These are phyloP conservation scores for Neurospora tetraspora DNA, from an alignment of 495 filamentous ascomycete species.

Conservation along the genomic window DNA sequence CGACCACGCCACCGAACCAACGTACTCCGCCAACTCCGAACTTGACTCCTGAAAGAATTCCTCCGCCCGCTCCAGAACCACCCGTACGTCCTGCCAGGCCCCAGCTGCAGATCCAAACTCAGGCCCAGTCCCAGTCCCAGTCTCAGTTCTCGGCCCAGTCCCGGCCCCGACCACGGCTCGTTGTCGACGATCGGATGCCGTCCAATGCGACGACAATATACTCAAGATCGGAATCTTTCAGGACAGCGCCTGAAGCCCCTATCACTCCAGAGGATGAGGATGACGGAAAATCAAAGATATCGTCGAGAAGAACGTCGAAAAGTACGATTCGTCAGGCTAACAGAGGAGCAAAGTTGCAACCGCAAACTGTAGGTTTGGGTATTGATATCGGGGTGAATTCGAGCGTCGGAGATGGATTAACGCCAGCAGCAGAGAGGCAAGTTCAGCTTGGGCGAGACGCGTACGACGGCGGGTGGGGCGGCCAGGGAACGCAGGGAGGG, in stretches of 20 bases:
- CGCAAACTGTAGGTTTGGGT: slow-evolving; percentile 37
- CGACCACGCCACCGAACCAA: slow-evolving; percentile 50
- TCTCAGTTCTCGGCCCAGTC: neutral
- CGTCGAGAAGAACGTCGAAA: slow-evolving; percentile 34
- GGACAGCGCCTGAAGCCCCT: slow-evolving; percentile 55
- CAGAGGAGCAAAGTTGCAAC: slow-evolving; percentile 15
- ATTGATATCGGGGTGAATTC: slow-evolving; percentile 34
- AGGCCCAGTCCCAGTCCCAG: neutral
- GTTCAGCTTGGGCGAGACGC: slow-evolving; percentile 20
- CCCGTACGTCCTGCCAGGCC: slow-evolving; percentile 24
- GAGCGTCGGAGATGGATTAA: slow-evolving; percentile 21
- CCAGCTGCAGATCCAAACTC: slow-evolving; percentile 21
- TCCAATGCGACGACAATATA: slow-evolving; percentile 36
- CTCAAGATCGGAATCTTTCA: slow-evolving; percentile 62
- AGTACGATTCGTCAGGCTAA: slow-evolving; percentile 30
- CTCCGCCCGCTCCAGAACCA: slow-evolving; percentile 44
- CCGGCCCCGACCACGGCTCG: neutral
- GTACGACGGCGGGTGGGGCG: slow-evolving; percentile 41
- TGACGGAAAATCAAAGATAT: slow-evolving; percentile 30
- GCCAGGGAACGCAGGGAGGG: neutral
- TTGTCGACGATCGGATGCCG: slow-evolving; percentile 27
- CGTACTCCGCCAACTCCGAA: slow-evolving; percentile 64
- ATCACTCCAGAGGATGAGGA: slow-evolving; percentile 53
- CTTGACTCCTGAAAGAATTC: slow-evolving; percentile 55
- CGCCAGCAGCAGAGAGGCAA: slow-evolving; percentile 27